Evolutionary conservation across 2,329 filamentous ascomycete species (phyloP), one percentile per base, ranked within the genome.

Genomic region (Xylariaceae sp.): DNA sequence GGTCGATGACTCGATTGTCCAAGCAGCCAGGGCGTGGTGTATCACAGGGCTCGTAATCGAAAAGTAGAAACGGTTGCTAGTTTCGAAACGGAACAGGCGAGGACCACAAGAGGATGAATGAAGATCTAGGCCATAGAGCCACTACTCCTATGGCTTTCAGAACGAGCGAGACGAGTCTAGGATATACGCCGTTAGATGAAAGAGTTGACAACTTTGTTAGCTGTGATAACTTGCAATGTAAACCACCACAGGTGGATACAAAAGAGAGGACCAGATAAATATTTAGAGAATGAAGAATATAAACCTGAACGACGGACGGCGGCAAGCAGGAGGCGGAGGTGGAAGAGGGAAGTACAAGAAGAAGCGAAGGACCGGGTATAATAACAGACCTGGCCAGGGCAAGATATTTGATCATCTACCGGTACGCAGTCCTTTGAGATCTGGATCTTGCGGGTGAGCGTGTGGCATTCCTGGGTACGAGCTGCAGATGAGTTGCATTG

Each of bases 21-120:
- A 43, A 52, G 22, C 21, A 30, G 30, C 45, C 32, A 9, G 43
- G 40, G 43, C 39, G 37, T 32, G 22, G 15, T 48, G 59, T 61
- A 51, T 44, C 55, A 61, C 59, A 61, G 57, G 15, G 21, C 55
- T 61, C 59, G 59, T 61, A 60, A 58, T 55, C 55, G 57, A 61
- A 51, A 59, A 56, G 34, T 19, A 50, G 36, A 10, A 29, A 49
- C 40, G 45, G 37, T 49, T 32, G 30, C 26, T 29, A 40, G 43
- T 42, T 30, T 37, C 13, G 41, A 13, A 5, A 37, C 3, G 37
- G 46, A 29, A 21, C 19, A 29, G 36, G 12, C 30, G 16, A 30
- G 34, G 32, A 41, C 30, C 18, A 22, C 32, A 15, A 26, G 36
- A 29, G 32, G 32, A 13, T 34, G 10, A 15, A 15, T 13, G 32